Conservation (phyloP, 1,139 yeast genomes). For the Hyphopichia pseudoburtonii region DNA sequence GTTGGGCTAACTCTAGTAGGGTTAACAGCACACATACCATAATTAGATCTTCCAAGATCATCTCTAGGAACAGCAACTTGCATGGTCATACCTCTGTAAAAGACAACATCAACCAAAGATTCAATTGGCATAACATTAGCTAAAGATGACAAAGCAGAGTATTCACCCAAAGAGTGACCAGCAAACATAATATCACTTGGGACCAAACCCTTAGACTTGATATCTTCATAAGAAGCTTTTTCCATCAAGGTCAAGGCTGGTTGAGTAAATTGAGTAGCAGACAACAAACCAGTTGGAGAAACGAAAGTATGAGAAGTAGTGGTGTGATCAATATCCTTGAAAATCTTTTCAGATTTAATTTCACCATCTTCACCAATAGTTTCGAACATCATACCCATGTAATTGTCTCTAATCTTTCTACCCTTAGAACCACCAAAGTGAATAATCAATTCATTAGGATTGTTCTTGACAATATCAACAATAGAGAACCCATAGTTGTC, state of each 20-base stretch:
- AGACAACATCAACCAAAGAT: constrained; percentile 94
- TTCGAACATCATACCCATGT: constrained; percentile 96
- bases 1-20: constrained; percentile 90
- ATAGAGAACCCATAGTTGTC: constrained; percentile 96
- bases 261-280: constrained; percentile 98
- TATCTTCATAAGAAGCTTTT: constrained; percentile 97
- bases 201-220: constrained; percentile 92
- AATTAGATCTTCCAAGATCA: constrained; percentile 89
- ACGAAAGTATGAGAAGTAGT: constrained; percentile 86
- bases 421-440: constrained; percentile 99
- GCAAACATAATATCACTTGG: constrained; percentile 95
- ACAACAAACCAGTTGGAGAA: constrained; percentile 91
- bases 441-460: constrained; percentile 92
- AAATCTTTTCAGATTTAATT: constrained; percentile 87
- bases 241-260: constrained; percentile 99
- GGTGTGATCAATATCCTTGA: constrained; percentile 81
- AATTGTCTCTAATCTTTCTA: constrained; percentile 90
- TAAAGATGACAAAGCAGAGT: constrained; percentile 93
- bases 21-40: constrained; percentile 98
- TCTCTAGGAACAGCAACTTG: constrained; percentile 99
- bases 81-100: constrained; percentile 99
- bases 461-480: constrained; percentile 89
- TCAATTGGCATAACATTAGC: constrained; percentile 99
- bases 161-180: constrained; percentile 99
- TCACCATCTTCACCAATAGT: constrained; percentile 84